phyloP scores from a whole-genome alignment of 805 yeast species.

The Yueomyces sp. region DNA sequence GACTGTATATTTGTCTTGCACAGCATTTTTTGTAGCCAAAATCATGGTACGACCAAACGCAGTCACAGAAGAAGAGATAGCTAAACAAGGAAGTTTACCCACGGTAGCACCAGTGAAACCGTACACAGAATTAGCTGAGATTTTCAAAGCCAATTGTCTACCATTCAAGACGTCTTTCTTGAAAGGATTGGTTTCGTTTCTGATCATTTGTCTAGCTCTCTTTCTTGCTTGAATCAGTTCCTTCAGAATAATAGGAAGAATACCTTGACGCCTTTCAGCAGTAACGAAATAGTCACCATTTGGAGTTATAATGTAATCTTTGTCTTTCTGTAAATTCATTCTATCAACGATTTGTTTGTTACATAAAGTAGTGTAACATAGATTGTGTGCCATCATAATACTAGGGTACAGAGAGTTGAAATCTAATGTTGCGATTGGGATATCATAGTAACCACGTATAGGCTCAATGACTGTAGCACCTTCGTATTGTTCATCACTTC shows the following conservation, averaged over 20 bases:
- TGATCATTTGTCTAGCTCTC: conserved; percentile 79
- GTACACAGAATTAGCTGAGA: conserved; percentile 95
- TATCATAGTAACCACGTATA: conserved; percentile 85
- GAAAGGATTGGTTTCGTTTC: conserved; percentile 89
- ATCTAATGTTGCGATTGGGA: conserved; percentile 95
- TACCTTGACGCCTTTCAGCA: conserved; percentile 55
- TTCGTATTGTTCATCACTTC: conserved; percentile 85
- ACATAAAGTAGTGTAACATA: conserved; percentile 85
- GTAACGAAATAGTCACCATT: conserved; percentile 87
- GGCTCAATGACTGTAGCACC: conserved; percentile 99
- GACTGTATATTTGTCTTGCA: conserved; percentile 65
- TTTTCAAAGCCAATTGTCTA: conserved; percentile 89
- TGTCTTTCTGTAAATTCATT: conserved; percentile 46
- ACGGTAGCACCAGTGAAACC: conserved; percentile 99
- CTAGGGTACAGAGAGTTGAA: conserved; percentile 96
- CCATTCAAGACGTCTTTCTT: conserved; percentile 89
- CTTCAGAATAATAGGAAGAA: conserved; percentile 80
- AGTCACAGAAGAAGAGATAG: conserved; percentile 90
- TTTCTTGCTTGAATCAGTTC: conserved; percentile 88
- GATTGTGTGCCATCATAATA: conserved; percentile 97
- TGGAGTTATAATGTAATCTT: conserved; percentile 79
- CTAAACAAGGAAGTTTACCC: conserved; percentile 92
- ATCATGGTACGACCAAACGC: conserved; percentile 96
- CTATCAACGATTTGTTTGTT: conserved; percentile 56
- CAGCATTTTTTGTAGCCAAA: conserved; percentile 77